Evolutionary conservation across 352 stramenopile genomes (phyloP).

Genomic region (Pythium monospermum): DNA sequence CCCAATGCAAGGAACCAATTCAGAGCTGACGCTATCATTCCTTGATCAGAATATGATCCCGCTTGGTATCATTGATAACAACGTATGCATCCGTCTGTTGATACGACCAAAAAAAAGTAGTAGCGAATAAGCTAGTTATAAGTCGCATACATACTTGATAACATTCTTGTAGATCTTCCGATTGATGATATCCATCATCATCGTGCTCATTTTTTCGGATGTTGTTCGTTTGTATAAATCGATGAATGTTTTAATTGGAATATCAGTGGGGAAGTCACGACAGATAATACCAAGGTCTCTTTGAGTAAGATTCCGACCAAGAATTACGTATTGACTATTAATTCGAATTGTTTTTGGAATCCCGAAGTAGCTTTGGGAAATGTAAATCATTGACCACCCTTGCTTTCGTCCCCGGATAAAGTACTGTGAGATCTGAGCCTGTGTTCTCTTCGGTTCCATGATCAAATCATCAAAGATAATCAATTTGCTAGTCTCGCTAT

Average conservation of each 20-base stretch:
- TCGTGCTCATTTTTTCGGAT: constrained; percentile 6
- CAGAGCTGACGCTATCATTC: constrained; percentile 10
- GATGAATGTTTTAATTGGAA: constrained; percentile 6
- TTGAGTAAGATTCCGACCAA: constrained; percentile 9
- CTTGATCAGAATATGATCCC: constrained; percentile 8
- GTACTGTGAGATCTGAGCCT: constrained; percentile 13
- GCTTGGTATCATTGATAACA: constrained; percentile 2
- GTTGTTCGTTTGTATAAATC: constrained; percentile 12
- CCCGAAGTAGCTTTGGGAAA: constrained; percentile 13
- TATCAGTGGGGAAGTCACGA: constrained; percentile 8
- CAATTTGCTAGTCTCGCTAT: constrained; percentile 9
- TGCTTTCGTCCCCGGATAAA: constrained; percentile 13
- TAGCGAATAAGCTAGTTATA: constrained; percentile 4
- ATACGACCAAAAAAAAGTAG: constrained; percentile 10
- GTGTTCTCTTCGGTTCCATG: constrained; percentile 10
- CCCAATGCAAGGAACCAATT: constrained; percentile 14
- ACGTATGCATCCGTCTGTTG: constrained; percentile 13
- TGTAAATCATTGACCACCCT: constrained; percentile 11
- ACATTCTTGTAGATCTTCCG: constrained; percentile 11
- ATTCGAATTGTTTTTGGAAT: constrained; percentile 17
- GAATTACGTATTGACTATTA: constrained; percentile 13
- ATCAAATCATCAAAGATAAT: constrained; percentile 15
- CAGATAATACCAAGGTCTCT: constrained; percentile 11
- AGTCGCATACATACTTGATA: constrained; percentile 2
- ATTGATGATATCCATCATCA: constrained; percentile 14